These are phyloP conservation scores for Talaromyces sp. DNA, from an alignment of 2,329 filamentous ascomycete genomes.

Conservation along the genomic window DNA sequence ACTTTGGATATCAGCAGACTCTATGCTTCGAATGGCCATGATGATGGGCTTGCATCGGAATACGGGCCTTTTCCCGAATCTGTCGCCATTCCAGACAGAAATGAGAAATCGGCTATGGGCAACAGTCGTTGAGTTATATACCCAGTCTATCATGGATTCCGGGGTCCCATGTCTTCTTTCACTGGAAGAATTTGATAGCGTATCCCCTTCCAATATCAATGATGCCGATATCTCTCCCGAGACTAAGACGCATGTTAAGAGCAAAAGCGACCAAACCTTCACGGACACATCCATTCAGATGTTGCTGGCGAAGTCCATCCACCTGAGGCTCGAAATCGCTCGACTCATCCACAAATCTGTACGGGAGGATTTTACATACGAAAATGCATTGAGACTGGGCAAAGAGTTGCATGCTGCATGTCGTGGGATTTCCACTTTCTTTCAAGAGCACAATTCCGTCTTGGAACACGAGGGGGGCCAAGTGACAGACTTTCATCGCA, in stretches of 20 bases:
- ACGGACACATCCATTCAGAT: constrained; percentile 8
- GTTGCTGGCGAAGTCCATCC: not conserved
- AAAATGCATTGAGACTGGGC: constrained; percentile 4
- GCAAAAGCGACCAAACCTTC: not conserved
- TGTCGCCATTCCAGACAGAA: constrained; percentile 37
- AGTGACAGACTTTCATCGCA: constrained; percentile 1
- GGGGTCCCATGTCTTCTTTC: constrained; percentile 47
- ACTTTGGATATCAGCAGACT: constrained; percentile 41
- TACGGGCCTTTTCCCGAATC: constrained; percentile 23
- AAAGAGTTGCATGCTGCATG: constrained; percentile 1
- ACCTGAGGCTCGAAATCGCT: constrained; percentile 3
- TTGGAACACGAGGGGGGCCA: not conserved
- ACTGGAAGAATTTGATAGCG: constrained; percentile 42
- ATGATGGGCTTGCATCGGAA: constrained; percentile 48
- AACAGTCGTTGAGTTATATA: constrained; percentile 52
- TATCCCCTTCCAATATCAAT: constrained; percentile 45
- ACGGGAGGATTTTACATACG: constrained; percentile 12
- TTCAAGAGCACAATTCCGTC: not conserved
- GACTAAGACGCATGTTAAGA: not conserved
- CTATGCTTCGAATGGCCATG: constrained; percentile 48
- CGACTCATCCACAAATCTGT: constrained; percentile 2
- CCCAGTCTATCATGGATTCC: constrained; percentile 50
- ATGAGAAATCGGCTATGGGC: constrained; percentile 52
- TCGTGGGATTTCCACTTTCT: not conserved
- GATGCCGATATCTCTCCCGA: constrained; percentile 40